Conservation (phyloP, 2,329 filamentous ascomycete genomes). For the Fusarium sp. region DNA sequence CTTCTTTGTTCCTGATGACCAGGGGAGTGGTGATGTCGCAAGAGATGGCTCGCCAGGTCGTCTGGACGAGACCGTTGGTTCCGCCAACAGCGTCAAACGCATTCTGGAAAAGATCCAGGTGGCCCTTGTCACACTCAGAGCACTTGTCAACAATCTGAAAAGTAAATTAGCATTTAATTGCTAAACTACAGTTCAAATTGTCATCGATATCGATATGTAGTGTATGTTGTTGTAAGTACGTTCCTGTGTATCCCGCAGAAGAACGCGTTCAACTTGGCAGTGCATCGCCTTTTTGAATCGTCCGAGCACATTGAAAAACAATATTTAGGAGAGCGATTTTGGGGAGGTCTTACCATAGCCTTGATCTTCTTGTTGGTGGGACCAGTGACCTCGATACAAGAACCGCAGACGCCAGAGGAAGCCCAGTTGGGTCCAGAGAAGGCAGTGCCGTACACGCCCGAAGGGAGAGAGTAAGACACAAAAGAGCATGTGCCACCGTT, state of each 20-base stretch:
- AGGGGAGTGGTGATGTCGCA: conserved; percentile 61
- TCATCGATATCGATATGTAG: not conserved
- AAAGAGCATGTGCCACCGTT: conserved; percentile 75
- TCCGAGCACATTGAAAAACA: no score
- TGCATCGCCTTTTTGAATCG: no score
- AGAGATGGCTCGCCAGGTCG: conserved; percentile 54
- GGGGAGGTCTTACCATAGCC: conserved; percentile 70
- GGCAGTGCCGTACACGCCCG: conserved; percentile 73
- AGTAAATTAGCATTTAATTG: not conserved
- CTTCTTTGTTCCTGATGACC: conserved; percentile 61
- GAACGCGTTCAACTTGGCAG: no score
- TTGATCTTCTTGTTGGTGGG: conserved; percentile 69
- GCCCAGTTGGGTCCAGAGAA: conserved; percentile 73
- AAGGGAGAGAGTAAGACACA: conserved; percentile 73
- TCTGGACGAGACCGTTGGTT: conserved; percentile 54
- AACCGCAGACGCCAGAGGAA: conserved; percentile 70
- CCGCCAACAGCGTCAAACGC: conserved; percentile 58
- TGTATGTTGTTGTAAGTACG: no score
- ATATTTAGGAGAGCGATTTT: not conserved
- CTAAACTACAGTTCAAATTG: not conserved
- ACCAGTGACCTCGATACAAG: conserved; percentile 73
- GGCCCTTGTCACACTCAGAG: conserved; percentile 58
- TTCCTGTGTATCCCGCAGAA: no score
- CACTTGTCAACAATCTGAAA: conserved; percentile 62
- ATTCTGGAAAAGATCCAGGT: conserved; percentile 63